Evolutionary conservation across 2,329 filamentous ascomycete species (phyloP), one percentile per base, ranked within the genome.

Genomic region (Dactylellina cionopaga): DNA sequence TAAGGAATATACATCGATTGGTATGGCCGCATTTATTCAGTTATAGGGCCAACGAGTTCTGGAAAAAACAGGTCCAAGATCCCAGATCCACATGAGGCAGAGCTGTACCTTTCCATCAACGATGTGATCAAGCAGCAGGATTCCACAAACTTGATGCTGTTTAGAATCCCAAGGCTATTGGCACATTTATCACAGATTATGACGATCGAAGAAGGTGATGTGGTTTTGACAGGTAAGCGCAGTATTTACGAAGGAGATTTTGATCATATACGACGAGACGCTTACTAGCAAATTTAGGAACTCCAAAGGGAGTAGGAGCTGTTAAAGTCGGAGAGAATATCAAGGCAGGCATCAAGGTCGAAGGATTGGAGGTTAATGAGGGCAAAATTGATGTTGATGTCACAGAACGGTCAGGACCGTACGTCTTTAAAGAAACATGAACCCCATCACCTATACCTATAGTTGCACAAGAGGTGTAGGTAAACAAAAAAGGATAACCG

Each of bases 181-280:
- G 91, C 90, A 78, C 92, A 97, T 82, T 96, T 99, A 79, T 95
- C 92, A 75, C 89, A 89, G 80, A 93, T 98, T 66, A 97, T 98
- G 92, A 92, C 92, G 6, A 84, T 99, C 69, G 90, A 96, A 81
- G 87, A 90, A 78, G 95, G 94, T 51, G 95, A 99, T 81, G 89
- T 99, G 78, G 88, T 99, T 51, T 83, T 99, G 77, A 99, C 95
- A n/a, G 68, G 68, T 60, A 54, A 29, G 59, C 6, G 15, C 10
- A 5, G 22, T 17, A 27, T 27, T 43, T 10, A 17, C 9, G 19
- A 58, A 7, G 22, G n/a, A 13, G 2, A 6, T 22, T 33, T 37
- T n/a, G 13, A n/a, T 54, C 7, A 22, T 3, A 11, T 44, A n/a
- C 1, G 6, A 11, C 7, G 27, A 11, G 9, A 44, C 25, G 15